Evolutionary conservation across 2,329 filamentous ascomycete genomes (phyloP), one percentile per base, ranked within the genome.

Genomic region (Fusarium tupiense): DNA sequence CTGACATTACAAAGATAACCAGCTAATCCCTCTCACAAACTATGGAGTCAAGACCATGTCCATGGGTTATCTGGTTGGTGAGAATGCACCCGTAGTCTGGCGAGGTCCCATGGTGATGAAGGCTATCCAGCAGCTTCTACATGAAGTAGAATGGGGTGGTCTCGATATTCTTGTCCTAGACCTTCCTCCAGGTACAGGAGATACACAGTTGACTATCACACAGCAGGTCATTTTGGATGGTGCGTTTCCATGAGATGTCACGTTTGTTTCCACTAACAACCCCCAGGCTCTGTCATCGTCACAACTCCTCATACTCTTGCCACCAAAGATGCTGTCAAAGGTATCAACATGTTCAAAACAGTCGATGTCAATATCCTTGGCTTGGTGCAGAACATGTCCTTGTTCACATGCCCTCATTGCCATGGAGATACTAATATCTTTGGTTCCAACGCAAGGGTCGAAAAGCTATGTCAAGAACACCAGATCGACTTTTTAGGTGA

Each of bases 11-110:
- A 22, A 71, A 94, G 90, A 93, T 76, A 95, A 95, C 78, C 92
- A 95, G 78, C 88, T 99, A 8, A 80, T 98, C 4, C 96, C 96
- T 0, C 85, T 99, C 31, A 95, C 93, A 29, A 98, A 97, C 80
- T 98, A 98, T 85, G 96, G 96, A 46, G 89, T 99, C 64, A 97
- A 97, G 83, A 97, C 95, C 62, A 99, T 99, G 96, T 98, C 95
- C 0, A 98, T 99, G 94, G 96, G 96, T 57, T 98, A 98, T 75
- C 88, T 99, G 2, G 91, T 98, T 3, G 90, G 90, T 26, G 92
- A 94, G 74, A 88, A 91, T 17, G 93, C 94, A 10, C 94, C 95
- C 0, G 93, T 99, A 22, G 95, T 96, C 38, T 99, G 96, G 96
- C 91, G 96, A 59, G 96, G 96, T 0, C 89, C 98, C 6, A 98